Evolutionary conservation across 345 rosid species (phyloP), one percentile per base, ranked within the genome.

Genomic region (Eucalyptus curtisii): DNA sequence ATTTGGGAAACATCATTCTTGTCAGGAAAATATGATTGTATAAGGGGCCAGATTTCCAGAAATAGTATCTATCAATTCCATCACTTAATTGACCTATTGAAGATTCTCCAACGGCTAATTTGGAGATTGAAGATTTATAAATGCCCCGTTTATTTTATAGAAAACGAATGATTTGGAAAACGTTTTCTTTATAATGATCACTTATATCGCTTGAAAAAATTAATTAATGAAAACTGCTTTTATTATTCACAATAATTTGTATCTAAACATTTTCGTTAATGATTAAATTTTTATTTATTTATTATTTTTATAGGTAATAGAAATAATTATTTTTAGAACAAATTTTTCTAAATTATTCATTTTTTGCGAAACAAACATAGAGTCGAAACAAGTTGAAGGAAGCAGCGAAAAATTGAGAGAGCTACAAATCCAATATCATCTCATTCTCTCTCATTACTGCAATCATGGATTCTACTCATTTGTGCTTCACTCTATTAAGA

Each of bases 351-450:
- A 52, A 52, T 52, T 52, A 19, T 52, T 52, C 1, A 19, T 55
- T 55, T 55, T 55, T 24, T 1, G 0, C 1, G 1, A 22, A 22
- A 55, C 5, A 55, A 55, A 22, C 1, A 2, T 24, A 55, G 2
- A 55, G 59, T 22, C 0, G 1, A 55, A 55, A 55, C 27, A 55
- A 55, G 59, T 55, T 55, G 59, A 22, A 55, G 59, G 59, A 55
- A 55, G 12, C 0, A 1, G 12, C 12, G 0, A 22, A 55, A 55
- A 20, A 55, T 55, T 22, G 27, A 55, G 59, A 22, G 27, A 20
- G 59, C 59, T 55, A 55, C 59, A 8, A 55, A 55, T 22, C 27
- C 59, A 55, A 4, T 55, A 55, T 55, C 27, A 55, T 55, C 59
- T 55, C 27, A 55, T 55, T 55, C 59, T 55, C 59, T 55, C 27